Evolutionary conservation across 2,329 filamentous ascomycete species (phyloP).

Genomic region (Aspergillus novoparasiticus): DNA sequence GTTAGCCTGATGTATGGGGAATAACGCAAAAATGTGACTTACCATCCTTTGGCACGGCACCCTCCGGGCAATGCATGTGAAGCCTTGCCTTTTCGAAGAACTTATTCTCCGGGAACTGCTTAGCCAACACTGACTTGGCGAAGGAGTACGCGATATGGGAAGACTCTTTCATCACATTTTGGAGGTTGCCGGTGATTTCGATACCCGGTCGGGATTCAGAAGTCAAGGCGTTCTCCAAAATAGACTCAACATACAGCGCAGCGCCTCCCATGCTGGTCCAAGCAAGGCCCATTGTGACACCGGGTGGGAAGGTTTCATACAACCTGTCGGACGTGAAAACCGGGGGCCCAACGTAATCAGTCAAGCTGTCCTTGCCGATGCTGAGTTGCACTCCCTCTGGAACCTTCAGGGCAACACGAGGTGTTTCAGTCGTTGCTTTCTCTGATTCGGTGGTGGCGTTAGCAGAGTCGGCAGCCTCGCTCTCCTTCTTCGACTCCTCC

Average conservation of each 20-base stretch:
- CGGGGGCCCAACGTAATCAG: conserved; percentile 94
- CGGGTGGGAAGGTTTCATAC: conserved; percentile 89
- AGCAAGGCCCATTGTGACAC: conserved; percentile 95
- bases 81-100: conserved; percentile 97
- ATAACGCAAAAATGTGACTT: conserved; percentile 26
- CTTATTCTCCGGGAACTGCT: conserved; percentile 81
- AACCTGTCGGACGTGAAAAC: conserved; percentile 94
- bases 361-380: conserved; percentile 86
- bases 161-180: conserved; percentile 97
- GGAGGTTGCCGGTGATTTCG: conserved; percentile 91
- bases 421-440: conserved; percentile 54
- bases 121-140: conserved; percentile 84
- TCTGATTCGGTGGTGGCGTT: conserved; percentile 57
- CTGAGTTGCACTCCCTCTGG: conserved; percentile 83
- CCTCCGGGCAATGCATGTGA: conserved; percentile 95
- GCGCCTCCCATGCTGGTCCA: conserved; percentile 98
- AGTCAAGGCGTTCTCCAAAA: conserved; percentile 80
- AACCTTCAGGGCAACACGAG: conserved; percentile 76
- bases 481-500: conserved; percentile 57
- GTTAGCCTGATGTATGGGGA: conserved; percentile 11
- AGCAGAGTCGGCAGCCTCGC: conserved; percentile 64
- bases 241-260: conserved; percentile 95
- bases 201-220: conserved; percentile 74
- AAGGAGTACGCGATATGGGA: conserved; percentile 95
- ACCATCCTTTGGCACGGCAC: conserved; percentile 91